Base-by-base conservation (phyloP, 495 filamentous ascomycete genomes). In the Sordaria brevicollis region DNA sequence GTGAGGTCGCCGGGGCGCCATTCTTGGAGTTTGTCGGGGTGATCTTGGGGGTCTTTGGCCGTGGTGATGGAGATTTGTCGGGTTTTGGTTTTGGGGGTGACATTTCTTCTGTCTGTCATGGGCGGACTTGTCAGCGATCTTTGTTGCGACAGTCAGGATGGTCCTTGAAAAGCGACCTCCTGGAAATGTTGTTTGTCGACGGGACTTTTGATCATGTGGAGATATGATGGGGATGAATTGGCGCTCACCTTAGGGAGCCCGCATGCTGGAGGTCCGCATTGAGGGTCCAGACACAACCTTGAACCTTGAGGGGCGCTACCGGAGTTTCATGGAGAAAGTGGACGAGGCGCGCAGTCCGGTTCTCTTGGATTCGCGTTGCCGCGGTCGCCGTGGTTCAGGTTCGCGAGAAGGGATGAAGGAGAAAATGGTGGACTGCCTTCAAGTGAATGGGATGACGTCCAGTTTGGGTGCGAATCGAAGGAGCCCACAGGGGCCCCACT, bases 1-100 rank as follows among this genome's bases (percentile, higher is more conserved):
- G 41, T 19, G 78, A 74, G 9, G 76, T 79, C 49, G 74, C 74
- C 43, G 74, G 65, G 25, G 66, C 74, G 69, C 65, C 71, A 72
- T 76, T 65, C 65, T 78, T 80, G 36, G 67, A 68, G 2, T 62
- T 62, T 62, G 70, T 65, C 13, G 77, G 41, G 39, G 66, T 38
- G 35, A 68, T 72, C 62, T 69, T 73, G 35, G 73, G 72, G 11
- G 72, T 74, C 35, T 39, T 65, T 25, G 74, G 74, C 19, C 74
- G 41, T 35, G 70, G 70, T 15, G 66, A 33, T 21, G 43, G 43
- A 25, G 70, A 10, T 38, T 79, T 74, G 43, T 76, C 71, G 69
- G 74, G 68, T 69, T 69, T 74, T 70, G 74, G 68, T 70, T 69
- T 74, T 21, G 74, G 71, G 29, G 74, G 75, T 67, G 75, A 70